A percentile compares a stretch with the other conserved stretches of the same genome.
Conservation (phyloP, 768 basidiomycete species). For the Boletus reticulatus region DNA sequence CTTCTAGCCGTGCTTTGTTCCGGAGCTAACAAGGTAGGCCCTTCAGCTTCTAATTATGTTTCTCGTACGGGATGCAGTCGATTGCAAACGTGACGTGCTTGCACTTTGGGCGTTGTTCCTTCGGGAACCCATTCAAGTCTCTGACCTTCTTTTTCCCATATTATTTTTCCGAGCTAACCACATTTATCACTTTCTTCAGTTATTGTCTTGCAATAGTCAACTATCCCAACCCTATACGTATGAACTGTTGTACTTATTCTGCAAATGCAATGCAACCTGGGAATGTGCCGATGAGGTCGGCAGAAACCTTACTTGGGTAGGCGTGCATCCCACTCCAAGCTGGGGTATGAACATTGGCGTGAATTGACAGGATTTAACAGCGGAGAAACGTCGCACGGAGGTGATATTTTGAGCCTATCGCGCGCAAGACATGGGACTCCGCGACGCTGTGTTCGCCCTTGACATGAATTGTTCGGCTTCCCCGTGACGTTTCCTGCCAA, state of each 20-base stretch:
- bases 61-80: constrained; percentile 41
- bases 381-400: neutral
- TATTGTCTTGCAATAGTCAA: neutral
- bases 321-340: neutral
- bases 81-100: constrained; percentile 57
- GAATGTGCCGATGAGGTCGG: neutral
- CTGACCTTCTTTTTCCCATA: constrained; percentile 41
- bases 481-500: neutral
- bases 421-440: neutral
- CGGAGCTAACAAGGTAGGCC: constrained; percentile 13
- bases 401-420: neutral
- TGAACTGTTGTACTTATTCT: constrained; percentile 16
- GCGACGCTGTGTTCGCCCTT: neutral
- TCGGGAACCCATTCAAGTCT: constrained; percentile 83
- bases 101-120: constrained; percentile 61
- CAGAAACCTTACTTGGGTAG: neutral
- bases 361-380: neutral
- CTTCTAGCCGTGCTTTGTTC: neutral
- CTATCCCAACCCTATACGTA: neutral
- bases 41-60: neutral
- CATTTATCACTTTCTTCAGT: constrained; percentile 1
- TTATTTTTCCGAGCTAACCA: constrained; percentile 14
- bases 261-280: constrained; percentile 4
- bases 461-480: neutral
- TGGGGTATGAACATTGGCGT: neutral